These are phyloP conservation scores for Syzygium malaccense DNA, from an alignment of 441 rosid species.

Conservation along the genomic window DNA sequence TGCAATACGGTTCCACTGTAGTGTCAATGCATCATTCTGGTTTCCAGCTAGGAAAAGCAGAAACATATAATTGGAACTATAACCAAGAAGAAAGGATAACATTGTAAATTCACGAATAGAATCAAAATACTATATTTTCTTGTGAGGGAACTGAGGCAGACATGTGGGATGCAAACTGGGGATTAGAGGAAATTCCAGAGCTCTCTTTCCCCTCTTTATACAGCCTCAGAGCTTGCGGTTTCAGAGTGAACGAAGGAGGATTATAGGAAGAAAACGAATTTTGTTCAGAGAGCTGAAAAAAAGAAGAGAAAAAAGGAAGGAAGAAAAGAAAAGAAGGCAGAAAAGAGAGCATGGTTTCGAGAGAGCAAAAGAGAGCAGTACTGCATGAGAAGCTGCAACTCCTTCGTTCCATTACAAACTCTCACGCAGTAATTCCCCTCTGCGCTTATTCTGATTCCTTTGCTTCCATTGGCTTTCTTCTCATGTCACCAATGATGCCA, in stretches of 20 bases:
- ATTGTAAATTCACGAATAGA: slow-evolving; percentile 16
- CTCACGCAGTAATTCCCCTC: slow-evolving; percentile 21
- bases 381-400: slow-evolving; percentile 23
- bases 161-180: slow-evolving; percentile 32
- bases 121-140: slow-evolving; percentile 13
- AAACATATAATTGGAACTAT: neutral
- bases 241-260: neutral
- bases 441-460: neutral
- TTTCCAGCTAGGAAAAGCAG: neutral
- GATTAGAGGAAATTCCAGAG: slow-evolving; percentile 28
- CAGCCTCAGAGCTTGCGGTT: slow-evolving; percentile 13
- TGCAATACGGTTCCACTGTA: neutral
- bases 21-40: neutral
- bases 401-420: slow-evolving; percentile 29
- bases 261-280: neutral
- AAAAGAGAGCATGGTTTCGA: slow-evolving; percentile 8
- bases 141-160: slow-evolving; percentile 40
- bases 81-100: slow-evolving; percentile 20
- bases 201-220: slow-evolving; percentile 23
- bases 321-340: neutral
- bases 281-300: neutral
- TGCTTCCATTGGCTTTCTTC: neutral
- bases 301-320: neutral
- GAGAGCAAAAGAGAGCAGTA: slow-evolving; percentile 18
- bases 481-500: neutral